Evolutionary conservation across 306 rosid species (phyloP).

Genomic region (Quillaja saponaria): DNA sequence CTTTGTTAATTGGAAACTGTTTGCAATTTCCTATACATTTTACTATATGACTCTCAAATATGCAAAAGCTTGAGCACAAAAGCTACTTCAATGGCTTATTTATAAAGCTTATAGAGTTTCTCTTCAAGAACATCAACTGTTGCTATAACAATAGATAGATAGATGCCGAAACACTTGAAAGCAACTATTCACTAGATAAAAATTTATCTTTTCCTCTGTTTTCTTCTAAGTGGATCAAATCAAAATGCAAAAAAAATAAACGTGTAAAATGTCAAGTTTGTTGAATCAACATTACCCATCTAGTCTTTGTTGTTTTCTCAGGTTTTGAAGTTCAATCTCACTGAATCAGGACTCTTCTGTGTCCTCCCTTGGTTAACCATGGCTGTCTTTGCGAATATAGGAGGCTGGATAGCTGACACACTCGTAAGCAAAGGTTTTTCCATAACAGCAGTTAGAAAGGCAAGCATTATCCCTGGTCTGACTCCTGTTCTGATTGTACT

Average conservation of each 20-base stretch:
- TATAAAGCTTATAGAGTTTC: too few relatives aligned
- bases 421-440: constrained; percentile 91
- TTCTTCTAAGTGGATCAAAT: constrained; percentile 17
- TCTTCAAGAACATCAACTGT: too few relatives aligned
- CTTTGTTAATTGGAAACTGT: constrained; percentile 22
- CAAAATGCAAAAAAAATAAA: constrained; percentile 12
- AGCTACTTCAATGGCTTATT: constrained; percentile 10
- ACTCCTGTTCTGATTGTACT: too few relatives aligned
- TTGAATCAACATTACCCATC: too few relatives aligned
- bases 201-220: constrained; percentile 2
- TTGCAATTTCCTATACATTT: constrained; percentile 15
- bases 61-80: constrained; percentile 15
- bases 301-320: constrained; percentile 56
- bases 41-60: constrained; percentile 2
- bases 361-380: constrained; percentile 98
- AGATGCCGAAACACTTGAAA: not conserved
- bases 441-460: constrained; percentile 88
- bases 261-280: too few relatives aligned
- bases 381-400: constrained; percentile 93
- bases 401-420: constrained; percentile 99
- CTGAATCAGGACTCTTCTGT: constrained; percentile 93
- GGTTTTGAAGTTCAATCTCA: constrained; percentile 97
- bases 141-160: constrained; percentile 1
- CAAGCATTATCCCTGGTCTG: constrained; percentile 35
- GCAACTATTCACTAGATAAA: constrained; percentile 19